Evolutionary conservation across 129 eudicot genomes (phyloP).

Genomic region (Tagetes erecta): DNA sequence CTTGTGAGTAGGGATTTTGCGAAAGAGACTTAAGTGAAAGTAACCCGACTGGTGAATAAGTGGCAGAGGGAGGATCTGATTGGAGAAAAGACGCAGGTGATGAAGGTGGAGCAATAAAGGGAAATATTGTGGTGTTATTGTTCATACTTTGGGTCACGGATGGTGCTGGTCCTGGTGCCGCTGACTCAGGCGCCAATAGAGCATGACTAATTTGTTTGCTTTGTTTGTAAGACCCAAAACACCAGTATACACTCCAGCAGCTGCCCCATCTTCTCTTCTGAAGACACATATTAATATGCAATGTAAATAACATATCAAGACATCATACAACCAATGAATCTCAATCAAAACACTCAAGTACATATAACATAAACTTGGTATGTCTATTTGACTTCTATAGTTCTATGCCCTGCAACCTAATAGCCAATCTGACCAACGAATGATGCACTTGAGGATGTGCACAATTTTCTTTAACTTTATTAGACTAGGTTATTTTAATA

Average conservation of each 20-base stretch:
- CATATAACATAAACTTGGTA: background rate
- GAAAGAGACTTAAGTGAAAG: constrained; percentile 68
- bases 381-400: background rate
- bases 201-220: constrained; percentile 82
- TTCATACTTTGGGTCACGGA: constrained; percentile 40
- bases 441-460: constrained; percentile 2
- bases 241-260: constrained; percentile 87
- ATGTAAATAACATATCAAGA: constrained; percentile 16
- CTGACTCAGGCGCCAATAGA: constrained; percentile 63
- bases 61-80: constrained; percentile 84
- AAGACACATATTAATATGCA: constrained; percentile 23
- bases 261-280: constrained; percentile 96
- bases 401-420: background rate
- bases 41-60: constrained; percentile 68
- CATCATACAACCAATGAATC: constrained; percentile 3
- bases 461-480: background rate
- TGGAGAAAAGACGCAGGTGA: constrained; percentile 94
- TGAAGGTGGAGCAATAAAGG: constrained; percentile 95
- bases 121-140: constrained; percentile 51
- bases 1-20: constrained; percentile 45
- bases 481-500: too few species aligned
- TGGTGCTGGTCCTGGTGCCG: constrained; percentile 34
- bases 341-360: background rate
- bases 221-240: constrained; percentile 74
- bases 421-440: background rate